Base-by-base conservation (phyloP, 306 rosid species). In the Vigna unguiculata region DNA sequence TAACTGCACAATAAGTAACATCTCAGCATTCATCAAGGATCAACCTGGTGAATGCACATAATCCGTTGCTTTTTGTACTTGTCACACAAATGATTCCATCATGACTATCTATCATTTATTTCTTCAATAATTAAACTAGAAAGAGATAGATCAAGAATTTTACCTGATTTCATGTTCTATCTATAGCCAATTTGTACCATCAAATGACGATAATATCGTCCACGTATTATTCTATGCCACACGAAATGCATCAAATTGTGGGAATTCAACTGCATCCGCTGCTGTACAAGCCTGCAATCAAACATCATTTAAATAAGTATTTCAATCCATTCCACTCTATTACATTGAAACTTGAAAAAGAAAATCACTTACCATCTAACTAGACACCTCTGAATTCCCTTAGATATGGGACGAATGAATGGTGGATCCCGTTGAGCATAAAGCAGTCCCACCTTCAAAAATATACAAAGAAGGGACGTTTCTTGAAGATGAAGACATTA, bases 141-240 rank as follows among this genome's bases (percentile, higher is more conserved):
- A 69, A 62, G 72, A 45, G 30, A 81, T 41, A 54, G 61, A 59
- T 70, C 49, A 21, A 76, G 80, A 12, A 51, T 19, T 55, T 40
- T 70, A 89, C 97, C 83, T 88, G 53, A 72, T 76, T 28, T n/a
- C 61, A 66, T 36, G 46, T 55, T 79, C 87, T 92, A 88, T 80
- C 92, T 95, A 30, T 85, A 87, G 79, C 97, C 96, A 58, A 76
- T 19, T 88, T 92, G 84, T 64, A 86, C 83, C 97, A 95, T 89
- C 87, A 95, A 82, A 87, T 95, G 99, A 75, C 96, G 99, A 87
- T 95, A 95, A 85, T 89, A 90, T 65, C 97, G 98, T 30, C 98
- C 98, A 1, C 96, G 88, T 17, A 92, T 70, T 76, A 69, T 65
- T 84, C 96, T 78, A 66, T 95, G 99, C 97, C 96, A 95, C 49